A percentile compares a stretch with the other conserved stretches of the same genome.
These are phyloP conservation scores for Fusarium siculi DNA, from an alignment of 2,329 filamentous ascomycete species.

Conservation along the genomic window DNA sequence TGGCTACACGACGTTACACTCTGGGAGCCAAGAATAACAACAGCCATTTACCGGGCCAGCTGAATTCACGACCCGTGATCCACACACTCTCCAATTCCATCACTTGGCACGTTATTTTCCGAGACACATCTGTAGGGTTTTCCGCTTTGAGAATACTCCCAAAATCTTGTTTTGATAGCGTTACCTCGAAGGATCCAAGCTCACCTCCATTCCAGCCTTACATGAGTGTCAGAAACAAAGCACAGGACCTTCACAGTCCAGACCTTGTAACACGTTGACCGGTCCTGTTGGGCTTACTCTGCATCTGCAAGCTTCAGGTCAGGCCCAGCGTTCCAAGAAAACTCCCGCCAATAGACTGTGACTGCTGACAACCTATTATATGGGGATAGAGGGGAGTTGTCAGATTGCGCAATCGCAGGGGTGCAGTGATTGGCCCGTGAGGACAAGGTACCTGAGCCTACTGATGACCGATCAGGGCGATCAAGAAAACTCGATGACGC, in stretches of 20 bases:
- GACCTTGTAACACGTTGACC: constrained; percentile 1
- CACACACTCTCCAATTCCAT: not conserved
- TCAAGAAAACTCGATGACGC: not conserved
- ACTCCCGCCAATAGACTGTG: not conserved
- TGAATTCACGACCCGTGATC: not conserved
- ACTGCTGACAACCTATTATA: not conserved
- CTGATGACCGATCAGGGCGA: not conserved
- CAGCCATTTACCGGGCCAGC: not conserved
- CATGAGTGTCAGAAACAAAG: not conserved
- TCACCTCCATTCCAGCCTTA: not conserved
- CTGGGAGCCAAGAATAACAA: not conserved
- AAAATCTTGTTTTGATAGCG: not conserved
- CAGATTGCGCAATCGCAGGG: not conserved
- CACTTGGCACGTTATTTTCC: not conserved
- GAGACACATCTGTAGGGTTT: not conserved
- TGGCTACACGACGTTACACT: not conserved
- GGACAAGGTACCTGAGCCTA: not conserved
- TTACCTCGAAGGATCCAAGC: not conserved
- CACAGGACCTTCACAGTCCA: not conserved
- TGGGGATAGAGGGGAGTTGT: not conserved
- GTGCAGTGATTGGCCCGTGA: not conserved
- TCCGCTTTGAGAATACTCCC: not conserved
- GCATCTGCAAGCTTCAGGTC: constrained; percentile 2
- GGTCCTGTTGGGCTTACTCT: constrained; percentile 15
- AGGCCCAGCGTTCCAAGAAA: not conserved